Evolutionary conservation across 2,329 filamentous ascomycete species (phyloP).

Genomic region (Thelonectria blattea): DNA sequence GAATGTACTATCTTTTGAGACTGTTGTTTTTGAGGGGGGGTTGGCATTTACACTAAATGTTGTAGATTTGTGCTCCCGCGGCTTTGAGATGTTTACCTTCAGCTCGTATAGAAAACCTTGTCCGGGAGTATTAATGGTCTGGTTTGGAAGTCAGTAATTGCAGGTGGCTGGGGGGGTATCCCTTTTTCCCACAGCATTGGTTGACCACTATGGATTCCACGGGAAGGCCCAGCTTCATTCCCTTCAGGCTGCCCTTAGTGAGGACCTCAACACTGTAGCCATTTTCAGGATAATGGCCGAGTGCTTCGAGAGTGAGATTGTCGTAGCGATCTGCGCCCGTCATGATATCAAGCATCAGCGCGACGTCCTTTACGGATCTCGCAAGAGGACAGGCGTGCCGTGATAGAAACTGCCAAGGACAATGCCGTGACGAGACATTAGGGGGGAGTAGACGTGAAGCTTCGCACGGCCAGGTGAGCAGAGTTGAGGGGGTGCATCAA

Average conservation of each 20-base stretch:
- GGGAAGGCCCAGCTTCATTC: conserved; percentile 17
- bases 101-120: conserved; percentile 7
- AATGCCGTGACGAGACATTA: conserved; percentile 18
- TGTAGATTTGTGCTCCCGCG: conserved; percentile 18
- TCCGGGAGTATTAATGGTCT: conserved; percentile 7
- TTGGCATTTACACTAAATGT: conserved; percentile 8
- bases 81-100: background rate
- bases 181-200: background rate
- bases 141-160: too few species aligned
- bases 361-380: conserved; percentile 10
- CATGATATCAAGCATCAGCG: conserved; percentile 15
- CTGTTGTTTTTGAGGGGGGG: too few species aligned
- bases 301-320: conserved; percentile 11
- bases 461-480: conserved; percentile 7
- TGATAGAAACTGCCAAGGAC: conserved; percentile 18
- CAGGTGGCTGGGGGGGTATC: too few species aligned
- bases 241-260: background rate
- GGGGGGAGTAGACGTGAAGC: conserved; percentile 12
- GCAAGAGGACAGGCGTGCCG: conserved; percentile 11
- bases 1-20: too few species aligned
- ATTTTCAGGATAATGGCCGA: conserved; percentile 1
- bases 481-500: conserved; percentile 12
- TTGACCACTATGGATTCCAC: conserved; percentile 21
- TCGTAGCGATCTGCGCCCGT: conserved; percentile 6
- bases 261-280: conserved; percentile 3